Evolutionary conservation across 768 basidiomycete species (phyloP), one percentile per base, ranked within the genome.

Genomic region (Cyathus striatus): DNA sequence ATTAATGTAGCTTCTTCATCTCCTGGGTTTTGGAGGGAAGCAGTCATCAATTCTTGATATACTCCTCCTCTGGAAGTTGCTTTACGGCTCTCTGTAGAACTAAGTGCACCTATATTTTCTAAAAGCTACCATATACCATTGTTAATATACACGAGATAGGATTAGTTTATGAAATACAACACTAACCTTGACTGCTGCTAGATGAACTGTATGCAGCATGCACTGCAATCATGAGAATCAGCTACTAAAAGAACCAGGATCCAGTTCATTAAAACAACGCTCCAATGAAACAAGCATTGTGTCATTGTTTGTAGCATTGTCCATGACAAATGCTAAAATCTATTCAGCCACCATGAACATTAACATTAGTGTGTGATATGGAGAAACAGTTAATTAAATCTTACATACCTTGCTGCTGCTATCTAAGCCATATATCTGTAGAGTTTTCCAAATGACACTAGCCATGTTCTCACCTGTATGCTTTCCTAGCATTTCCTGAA

Each of bases 131-230:
- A n/a, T n/a, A n/a, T n/a, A 20, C 2, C 16, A 21, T 21, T 13
- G 12, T 32, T 12, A 22, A 2, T 32, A 13, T 26, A 41, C 20
- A 41, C 6, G 41, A 23, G 12, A 32, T n/a, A n/a, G n/a, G n/a
- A 25, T n/a, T n/a, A n/a, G 23, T 13, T 18, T 18, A 20, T 7
- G n/a, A 9, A n/a, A 45, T 5, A 41, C 7, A 17, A 5, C 30
- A 37, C 45, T 16, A 38, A 59, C 63, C 51, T 62, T 49, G 5
- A 62, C 22, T 2, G 61, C 60, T 3, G 64, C 64, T 24, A 69
- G 56, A 43, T 69, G 62, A n/a, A 68, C 52, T 0, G 63, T 66
- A 33, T 69, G 67, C 0, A 63, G 67, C 60, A 67, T 62, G 50
- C 66, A 69, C 13, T 2, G 61, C 54, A 20, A 45, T 44, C 41